phyloP scores from a whole-genome alignment of 2,329 filamentous ascomycete genomes.

The Nemania sp. region DNA sequence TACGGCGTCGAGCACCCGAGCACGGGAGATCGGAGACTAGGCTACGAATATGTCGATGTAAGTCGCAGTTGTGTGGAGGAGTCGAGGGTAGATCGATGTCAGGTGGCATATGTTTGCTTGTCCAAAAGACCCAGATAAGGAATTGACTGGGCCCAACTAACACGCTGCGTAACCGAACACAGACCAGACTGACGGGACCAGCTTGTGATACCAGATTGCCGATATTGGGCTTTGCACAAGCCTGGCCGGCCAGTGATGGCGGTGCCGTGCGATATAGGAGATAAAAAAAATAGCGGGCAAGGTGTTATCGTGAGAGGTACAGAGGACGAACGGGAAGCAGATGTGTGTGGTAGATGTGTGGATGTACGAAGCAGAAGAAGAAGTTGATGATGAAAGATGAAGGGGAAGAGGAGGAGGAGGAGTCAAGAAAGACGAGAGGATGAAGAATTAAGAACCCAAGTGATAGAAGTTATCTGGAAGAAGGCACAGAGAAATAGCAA shows the following conservation, averaged over 20 bases:
- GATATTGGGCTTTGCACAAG: conserved; percentile 2
- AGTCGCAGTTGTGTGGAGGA: conserved; percentile 3
- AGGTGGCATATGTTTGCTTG: conserved; percentile 17
- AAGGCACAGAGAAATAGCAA: conserved; percentile 23
- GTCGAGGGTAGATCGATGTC: conserved; percentile 16
- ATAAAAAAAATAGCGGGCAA: not conserved
- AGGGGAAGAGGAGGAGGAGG: not conserved
- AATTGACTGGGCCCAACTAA: conserved; percentile 5
- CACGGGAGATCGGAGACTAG: no score
- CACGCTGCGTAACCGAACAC: conserved; percentile 10
- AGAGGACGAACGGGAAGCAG: not conserved
- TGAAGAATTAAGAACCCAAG: conserved; percentile 9
- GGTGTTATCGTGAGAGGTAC: not conserved
- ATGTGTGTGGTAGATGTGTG: not conserved
- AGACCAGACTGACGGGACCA: conserved; percentile 1
- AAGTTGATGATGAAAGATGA: not conserved
- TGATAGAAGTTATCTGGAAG: conserved; percentile 19
- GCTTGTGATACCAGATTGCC: not conserved
- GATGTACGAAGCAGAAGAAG: not conserved
- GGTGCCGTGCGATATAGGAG: conserved; percentile 1
- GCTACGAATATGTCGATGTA: no score
- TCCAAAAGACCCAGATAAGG: conserved; percentile 11
- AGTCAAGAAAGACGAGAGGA: conserved; percentile 4
- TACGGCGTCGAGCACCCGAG: not conserved
- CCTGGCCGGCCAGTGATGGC: conserved; percentile 7